Base-by-base conservation (phyloP, 805 yeast genomes). In the Barnettozyma botsteinii region DNA sequence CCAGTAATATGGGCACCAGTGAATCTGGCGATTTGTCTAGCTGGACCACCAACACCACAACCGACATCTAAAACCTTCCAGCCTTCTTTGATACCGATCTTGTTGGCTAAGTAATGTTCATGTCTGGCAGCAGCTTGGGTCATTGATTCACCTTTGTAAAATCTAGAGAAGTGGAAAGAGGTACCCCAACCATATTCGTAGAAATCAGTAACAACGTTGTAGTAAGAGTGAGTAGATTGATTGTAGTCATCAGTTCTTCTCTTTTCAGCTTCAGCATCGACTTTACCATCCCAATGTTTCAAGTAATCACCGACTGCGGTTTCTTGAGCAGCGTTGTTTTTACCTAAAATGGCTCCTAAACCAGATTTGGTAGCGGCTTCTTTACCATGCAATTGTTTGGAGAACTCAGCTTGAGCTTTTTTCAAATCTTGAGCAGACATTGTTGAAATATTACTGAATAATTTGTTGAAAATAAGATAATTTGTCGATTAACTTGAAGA, bases 141-240 rank as follows among this genome's bases (percentile, higher is more conserved):
- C 70, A 93, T 93, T 18, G 93, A 79, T 69, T 93, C 98, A 48
- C 97, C 97, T 60, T 72, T 73, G 71, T 86, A 91, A 70, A 82
- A 93, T 56, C 96, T 80, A 31, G 95, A 85, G 65, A 93, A 93
- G 66, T 93, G 98, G 86, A 93, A 93, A 13, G 96, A 86, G 14
- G 96, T 75, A 50, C 98, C 98, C 98, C 98, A 93, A 37, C 98
- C 98, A 65, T 93, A 91, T 69, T 93, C 98, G 73, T 93, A 93
- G 58, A 93, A 93, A 66, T 91, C 98, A 22, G 98, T 93, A 37
- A 86, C 97, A 60, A 91, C 79, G 69, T 93, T 93, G 72, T 91
- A 91, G 73, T 91, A 91, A 61, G 93, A 95, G 63, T 85, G 89
- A 40, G 98, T 93, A 54, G 88, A 75, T 50, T 82, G 81, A 43